Conservation (phyloP, 352 stramenopile genomes). For the Pythium myriotylum region DNA sequence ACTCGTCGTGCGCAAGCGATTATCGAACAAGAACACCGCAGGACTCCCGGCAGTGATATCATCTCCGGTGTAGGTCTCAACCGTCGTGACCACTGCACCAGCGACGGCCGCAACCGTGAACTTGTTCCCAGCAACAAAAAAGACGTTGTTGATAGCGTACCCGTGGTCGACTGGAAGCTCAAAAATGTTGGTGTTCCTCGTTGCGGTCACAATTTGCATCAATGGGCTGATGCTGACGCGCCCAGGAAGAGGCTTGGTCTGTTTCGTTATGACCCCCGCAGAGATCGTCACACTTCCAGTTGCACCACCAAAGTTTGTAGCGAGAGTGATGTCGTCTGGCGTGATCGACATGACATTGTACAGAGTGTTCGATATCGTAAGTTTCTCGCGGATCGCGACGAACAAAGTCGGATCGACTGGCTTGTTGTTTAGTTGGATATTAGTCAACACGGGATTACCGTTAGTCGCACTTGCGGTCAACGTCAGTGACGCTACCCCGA, state of each 20-base stretch:
- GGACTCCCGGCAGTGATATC: slow-evolving; percentile 35
- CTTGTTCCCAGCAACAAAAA: slow-evolving; percentile 43
- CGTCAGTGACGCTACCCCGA: slow-evolving; percentile 61
- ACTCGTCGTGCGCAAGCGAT: slow-evolving; percentile 61
- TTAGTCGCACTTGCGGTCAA: slow-evolving; percentile 46
- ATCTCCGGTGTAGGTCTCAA: slow-evolving; percentile 36
- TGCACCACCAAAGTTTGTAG: slow-evolving; percentile 16
- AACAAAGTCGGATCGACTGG: slow-evolving; percentile 65
- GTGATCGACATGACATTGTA: slow-evolving; percentile 56
- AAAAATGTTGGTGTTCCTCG: slow-evolving; percentile 28
- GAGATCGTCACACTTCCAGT: slow-evolving; percentile 29
- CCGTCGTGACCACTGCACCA: slow-evolving; percentile 37
- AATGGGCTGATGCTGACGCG: slow-evolving; percentile 47
- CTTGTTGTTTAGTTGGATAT: slow-evolving; percentile 41
- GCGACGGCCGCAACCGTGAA: slow-evolving; percentile 40
- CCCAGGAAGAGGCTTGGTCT: slow-evolving; percentile 48
- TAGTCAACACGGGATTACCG: slow-evolving; percentile 39
- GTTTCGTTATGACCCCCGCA: slow-evolving; percentile 58
- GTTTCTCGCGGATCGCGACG: slow-evolving; percentile 58
- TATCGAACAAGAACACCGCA: slow-evolving; percentile 58
- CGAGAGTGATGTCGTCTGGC: slow-evolving; percentile 47
- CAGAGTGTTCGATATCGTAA: slow-evolving; percentile 34
- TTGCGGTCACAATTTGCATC: slow-evolving; percentile 53
- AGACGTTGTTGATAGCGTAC: slow-evolving; percentile 26
- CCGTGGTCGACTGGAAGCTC: slow-evolving; percentile 51